Base-by-base conservation (phyloP, 495 filamentous ascomycete species). In the Talaromyces stipitatus region DNA sequence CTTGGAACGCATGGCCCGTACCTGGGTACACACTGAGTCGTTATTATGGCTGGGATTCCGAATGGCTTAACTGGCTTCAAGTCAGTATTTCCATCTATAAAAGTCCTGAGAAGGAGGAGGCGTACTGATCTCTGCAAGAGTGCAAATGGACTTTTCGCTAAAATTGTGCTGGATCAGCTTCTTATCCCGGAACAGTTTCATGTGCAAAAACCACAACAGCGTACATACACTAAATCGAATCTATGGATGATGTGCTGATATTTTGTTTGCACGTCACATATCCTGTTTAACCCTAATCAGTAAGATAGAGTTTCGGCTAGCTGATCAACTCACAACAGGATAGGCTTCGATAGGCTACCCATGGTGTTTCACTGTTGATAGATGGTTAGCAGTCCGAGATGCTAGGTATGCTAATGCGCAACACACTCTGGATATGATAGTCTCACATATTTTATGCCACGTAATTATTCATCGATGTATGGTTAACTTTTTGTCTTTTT, bases 71-170 rank as follows among this genome's bases (percentile, higher is more conserved):
- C 45, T 48, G 14, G 30, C 6, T 26, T 1, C 20, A 26, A 48
- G 10, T 48, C 45, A 26, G 45, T 5, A n/a, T 16, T 46, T 36
- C 10, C 36, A 2, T 20, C n/a, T 16, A 36, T n/a, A n/a, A 41
- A 18, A 3, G 11, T 41, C n/a, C 0, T 18, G 3, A 9, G 0
- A 0, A 41, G 2, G 36, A 41, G 7, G 9, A 29, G 0, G 9
- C 20, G 14, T 48, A 48, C 45, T n/a, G 22, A 48, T 48, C 2
- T 48, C 45, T 23, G 24, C 20, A 24, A 48, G 45, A 24, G 45
- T 48, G 22, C 45, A 48, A 48, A 48, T 48, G 45, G 45, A 48
- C 24, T 48, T 48, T 27, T 48, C 45, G 20, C 45, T 48, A 18
- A 24, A 4, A 2, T 48, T 41, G 16, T 18, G 18, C 45, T 10